Evolutionary conservation across 2,329 filamentous ascomycete genomes (phyloP).

Genomic region (Epichloe sp.): DNA sequence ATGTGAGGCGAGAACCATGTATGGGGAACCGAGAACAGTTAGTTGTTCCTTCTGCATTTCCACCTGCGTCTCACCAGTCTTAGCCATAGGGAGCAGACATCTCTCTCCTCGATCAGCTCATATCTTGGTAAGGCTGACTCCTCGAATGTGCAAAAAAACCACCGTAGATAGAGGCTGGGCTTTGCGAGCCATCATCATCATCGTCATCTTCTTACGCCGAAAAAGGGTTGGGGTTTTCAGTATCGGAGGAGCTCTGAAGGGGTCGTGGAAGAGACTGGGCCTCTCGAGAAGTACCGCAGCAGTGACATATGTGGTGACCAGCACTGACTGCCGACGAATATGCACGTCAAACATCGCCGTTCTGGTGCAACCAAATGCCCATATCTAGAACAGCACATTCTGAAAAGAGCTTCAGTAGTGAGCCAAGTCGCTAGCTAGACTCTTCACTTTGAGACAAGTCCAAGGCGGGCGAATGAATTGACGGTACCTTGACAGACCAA

Average conservation of each 20-base stretch:
- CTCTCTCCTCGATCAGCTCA: too few relatives aligned
- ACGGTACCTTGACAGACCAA: background rate
- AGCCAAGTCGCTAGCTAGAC: background rate
- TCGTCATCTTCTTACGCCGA: too few relatives aligned
- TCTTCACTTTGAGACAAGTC: background rate
- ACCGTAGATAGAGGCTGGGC: too few relatives aligned
- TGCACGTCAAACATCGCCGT: constrained; percentile 6
- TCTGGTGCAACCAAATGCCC: background rate
- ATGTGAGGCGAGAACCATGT: constrained; percentile 4
- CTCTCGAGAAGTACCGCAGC: constrained; percentile 3
- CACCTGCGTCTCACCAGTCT: background rate
- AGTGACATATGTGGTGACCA: constrained; percentile 9
- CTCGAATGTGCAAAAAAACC: too few relatives aligned
- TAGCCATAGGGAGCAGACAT: background rate
- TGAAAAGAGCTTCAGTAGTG: background rate
- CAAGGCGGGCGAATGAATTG: background rate
- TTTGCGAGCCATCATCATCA: too few relatives aligned
- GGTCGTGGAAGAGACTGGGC: background rate
- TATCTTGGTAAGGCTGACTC: too few relatives aligned
- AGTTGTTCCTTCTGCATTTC: too few relatives aligned
- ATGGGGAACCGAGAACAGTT: background rate
- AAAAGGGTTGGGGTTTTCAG: too few relatives aligned
- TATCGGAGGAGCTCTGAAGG: too few relatives aligned
- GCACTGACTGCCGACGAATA: constrained; percentile 8
- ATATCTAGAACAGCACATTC: background rate